Evolutionary conservation across 768 basidiomycete genomes (phyloP), one percentile per base, ranked within the genome.

Genomic region (Russula virescens): DNA sequence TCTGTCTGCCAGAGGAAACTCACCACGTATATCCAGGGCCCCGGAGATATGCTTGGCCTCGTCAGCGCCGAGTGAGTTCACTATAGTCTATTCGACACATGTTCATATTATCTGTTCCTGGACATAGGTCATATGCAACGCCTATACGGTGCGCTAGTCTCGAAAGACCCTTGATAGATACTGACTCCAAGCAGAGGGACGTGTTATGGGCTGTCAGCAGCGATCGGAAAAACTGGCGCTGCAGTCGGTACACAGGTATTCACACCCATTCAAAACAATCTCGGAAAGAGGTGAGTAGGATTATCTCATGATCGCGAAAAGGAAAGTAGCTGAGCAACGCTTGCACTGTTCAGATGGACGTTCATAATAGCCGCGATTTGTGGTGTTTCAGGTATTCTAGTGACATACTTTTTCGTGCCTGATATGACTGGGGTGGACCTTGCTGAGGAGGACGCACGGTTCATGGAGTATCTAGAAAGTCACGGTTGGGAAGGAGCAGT

Each of bases 301-400:
- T 23, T 49, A 59, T 55, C 50, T 18, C 52, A 35, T 21, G 28
- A 55, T 4, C 23, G 26, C 55, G 11, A 9, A 23, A 50, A 3
- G 48, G 35, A 46, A 64, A 14, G 64, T 54, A 13, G 64, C 55
- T 55, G 13, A 46, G 6, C 26, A 13, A 25, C 23, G 26, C 13
- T 3, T 21, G 38, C 9, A 16, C 52, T 3, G 9, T 58, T 42
- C 67, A 84, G 82, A 64, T 85, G 83, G 84, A 86, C 83, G 5
- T 86, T 86, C 65, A 86, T 86, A 66, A 80, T 86, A 68, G 82
- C 80, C 61, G 87, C 86, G n/a, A 82, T 85, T 60, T 86, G 83
- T 64, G 86, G 87, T 35, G 74, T 84, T 38, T 72, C 76, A 10
- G 87, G 87, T 23, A 81, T 88, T 56, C 53, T 86, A 23, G 78